Conservation (phyloP, 768 basidiomycete species). For the Austroboletus eburneus region DNA sequence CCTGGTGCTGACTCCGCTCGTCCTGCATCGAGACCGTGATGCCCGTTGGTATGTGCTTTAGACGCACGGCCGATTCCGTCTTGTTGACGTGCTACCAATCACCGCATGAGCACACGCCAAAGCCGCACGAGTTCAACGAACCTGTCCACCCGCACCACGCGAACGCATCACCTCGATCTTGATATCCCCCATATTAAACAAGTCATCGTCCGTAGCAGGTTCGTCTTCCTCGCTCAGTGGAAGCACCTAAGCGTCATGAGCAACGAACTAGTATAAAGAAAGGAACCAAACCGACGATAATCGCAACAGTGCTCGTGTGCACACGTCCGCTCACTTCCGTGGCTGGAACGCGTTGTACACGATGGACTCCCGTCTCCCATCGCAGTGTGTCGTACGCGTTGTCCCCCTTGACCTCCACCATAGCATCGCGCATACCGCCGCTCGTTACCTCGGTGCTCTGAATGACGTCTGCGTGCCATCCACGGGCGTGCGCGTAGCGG, state of each 20-base stretch:
- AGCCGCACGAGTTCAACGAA: constrained; percentile 26
- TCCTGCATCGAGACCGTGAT: constrained; percentile 98
- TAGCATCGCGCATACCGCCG: constrained; percentile 74
- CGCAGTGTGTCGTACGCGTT: constrained; percentile 75
- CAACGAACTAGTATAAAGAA: neutral
- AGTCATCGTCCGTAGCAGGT: constrained; percentile 46
- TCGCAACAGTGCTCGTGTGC: constrained; percentile 88
- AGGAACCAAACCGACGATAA: constrained; percentile 55
- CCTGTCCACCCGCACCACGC: constrained; percentile 96
- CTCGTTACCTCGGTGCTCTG: constrained; percentile 53
- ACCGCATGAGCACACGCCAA: neutral
- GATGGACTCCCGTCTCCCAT: constrained; percentile 95
- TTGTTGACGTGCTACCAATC: constrained; percentile 92
- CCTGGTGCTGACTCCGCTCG: constrained; percentile 93
- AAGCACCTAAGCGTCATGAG: constrained; percentile 54
- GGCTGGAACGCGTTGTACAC: constrained; percentile 90
- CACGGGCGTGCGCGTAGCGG: constrained; percentile 48
- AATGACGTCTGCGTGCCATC: constrained; percentile 63
- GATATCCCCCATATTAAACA: constrained; percentile 84
- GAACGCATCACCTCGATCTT: constrained; percentile 93
- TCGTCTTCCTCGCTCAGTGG: constrained; percentile 72
- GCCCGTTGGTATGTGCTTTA: constrained; percentile 90
- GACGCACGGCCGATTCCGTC: constrained; percentile 94
- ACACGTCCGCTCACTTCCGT: constrained; percentile 86
- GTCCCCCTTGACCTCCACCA: constrained; percentile 72